These are phyloP conservation scores for Isabelozyma rhagii DNA, from an alignment of 805 yeast species.

Conservation along the genomic window DNA sequence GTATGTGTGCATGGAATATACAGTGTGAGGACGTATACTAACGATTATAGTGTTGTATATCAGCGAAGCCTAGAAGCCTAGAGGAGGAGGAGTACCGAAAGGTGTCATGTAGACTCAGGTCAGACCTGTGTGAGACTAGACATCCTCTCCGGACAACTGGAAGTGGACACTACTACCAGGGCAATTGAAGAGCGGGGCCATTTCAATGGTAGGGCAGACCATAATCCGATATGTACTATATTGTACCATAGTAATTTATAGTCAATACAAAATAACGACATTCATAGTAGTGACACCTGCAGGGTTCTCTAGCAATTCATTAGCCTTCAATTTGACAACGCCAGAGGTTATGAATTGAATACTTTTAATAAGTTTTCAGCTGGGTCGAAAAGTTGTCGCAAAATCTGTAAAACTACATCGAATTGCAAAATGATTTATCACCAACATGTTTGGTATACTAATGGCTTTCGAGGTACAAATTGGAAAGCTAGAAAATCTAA, in stretches of 20 bases:
- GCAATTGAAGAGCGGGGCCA: background rate
- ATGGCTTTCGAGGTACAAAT: no score
- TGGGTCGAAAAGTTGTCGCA: no score
- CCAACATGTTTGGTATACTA: no score
- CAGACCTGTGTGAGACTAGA: no score
- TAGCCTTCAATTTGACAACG: background rate
- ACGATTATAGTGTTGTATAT: conserved; percentile 39
- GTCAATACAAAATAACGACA: background rate
- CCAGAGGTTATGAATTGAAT: background rate
- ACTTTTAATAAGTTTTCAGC: no score
- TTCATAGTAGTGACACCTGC: background rate
- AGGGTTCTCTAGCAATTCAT: background rate
- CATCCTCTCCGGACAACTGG: background rate
- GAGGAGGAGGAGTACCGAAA: background rate
- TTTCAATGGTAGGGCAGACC: background rate
- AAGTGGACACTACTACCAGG: background rate
- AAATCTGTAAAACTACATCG: no score
- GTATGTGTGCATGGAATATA: conserved; percentile 39
- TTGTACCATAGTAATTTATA: background rate
- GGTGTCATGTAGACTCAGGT: no score
- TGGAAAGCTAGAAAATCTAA: no score
- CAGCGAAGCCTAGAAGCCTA: conserved; percentile 27
- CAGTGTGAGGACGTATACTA: conserved; percentile 14
- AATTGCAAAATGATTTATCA: no score
- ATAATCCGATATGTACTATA: conserved; percentile 3